Evolutionary conservation across 495 filamentous ascomycete species (phyloP).

Genomic region (Trichoderma orchidacearum): DNA sequence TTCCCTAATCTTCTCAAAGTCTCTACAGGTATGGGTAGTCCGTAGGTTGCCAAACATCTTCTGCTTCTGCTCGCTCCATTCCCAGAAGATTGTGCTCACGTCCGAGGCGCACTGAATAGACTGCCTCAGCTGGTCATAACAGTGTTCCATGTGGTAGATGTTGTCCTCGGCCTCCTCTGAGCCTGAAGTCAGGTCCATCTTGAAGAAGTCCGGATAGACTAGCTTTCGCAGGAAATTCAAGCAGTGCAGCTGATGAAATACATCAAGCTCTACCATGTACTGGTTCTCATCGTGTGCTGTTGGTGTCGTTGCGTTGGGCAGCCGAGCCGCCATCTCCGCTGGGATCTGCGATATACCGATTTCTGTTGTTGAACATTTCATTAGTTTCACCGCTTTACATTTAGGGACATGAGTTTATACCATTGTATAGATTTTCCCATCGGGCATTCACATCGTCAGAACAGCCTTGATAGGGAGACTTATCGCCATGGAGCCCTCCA

Average conservation of each 20-base stretch:
- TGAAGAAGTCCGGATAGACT: no score
- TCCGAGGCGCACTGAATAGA: no score
- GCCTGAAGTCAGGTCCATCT: no score
- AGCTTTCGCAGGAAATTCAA: no score
- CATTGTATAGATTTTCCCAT: background rate
- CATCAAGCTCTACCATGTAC: no score
- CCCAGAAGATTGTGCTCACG: background rate
- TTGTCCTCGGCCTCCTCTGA: no score
- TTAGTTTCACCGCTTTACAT: background rate
- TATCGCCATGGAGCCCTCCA: background rate
- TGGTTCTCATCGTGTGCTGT: no score
- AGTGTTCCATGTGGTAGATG: no score
- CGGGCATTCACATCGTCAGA: background rate
- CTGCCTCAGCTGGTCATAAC: no score
- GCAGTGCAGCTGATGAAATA: no score
- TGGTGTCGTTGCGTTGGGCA: background rate
- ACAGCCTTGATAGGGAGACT: background rate
- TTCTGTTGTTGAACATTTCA: background rate
- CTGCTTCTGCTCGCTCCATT: background rate
- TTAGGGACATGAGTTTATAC: background rate
- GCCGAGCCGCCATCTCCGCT: background rate
- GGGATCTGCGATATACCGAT: background rate
- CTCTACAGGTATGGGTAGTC: background rate
- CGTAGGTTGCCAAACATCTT: background rate
- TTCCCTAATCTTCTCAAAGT: background rate